Evolutionary conservation across 2,329 filamentous ascomycete genomes (phyloP), one percentile per base, ranked within the genome.

Genomic region (Metarhizium rileyi): DNA sequence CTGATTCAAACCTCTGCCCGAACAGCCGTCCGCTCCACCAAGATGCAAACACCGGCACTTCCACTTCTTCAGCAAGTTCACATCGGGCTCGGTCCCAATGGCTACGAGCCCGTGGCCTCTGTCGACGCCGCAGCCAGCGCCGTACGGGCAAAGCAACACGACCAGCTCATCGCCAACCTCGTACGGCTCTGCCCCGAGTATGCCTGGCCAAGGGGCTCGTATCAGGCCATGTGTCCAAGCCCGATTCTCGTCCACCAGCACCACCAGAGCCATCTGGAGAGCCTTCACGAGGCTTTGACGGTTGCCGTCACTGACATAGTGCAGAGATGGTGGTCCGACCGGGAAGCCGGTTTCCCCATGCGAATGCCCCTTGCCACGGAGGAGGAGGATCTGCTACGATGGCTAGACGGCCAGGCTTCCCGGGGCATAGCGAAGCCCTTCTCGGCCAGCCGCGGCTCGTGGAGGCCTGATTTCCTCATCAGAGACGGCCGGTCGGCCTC

Each of bases 381-480:
- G 4, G 66, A 67, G 33, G 60, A 67, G 27, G 55, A 60, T 0
- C 50, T 66, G 0, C 50, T 68, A 4, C 52, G 55, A 52, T 66
- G 59, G 60, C 44, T 66, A 1, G 59, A 66, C 1, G 16, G 26
- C 1, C 62, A 67, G 33, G 61, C 61, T 1, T 20, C 6, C 3
- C 14, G n/a, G 3, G 61, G 62, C 3, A 62, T 53, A 4, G 5
- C 66, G 7, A 52, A 50, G 5, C 46, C 40, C 5, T 64, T 60
- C 46, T 40, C 49, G 2, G 44, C 54, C 2, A 54, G 59, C 43
- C 47, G 52, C 28, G 66, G 65, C 3, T 68, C 65, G 1, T 70
- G 66, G 63, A 58, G 69, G 16, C 69, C 69, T 7, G 67, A 70
- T 44, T 70, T 70, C 44, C 52, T 71, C 1, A 58, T 71, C 1